Evolutionary conservation across 2,329 filamentous ascomycete genomes (phyloP).

Genomic region (Podosphaera fusca): DNA sequence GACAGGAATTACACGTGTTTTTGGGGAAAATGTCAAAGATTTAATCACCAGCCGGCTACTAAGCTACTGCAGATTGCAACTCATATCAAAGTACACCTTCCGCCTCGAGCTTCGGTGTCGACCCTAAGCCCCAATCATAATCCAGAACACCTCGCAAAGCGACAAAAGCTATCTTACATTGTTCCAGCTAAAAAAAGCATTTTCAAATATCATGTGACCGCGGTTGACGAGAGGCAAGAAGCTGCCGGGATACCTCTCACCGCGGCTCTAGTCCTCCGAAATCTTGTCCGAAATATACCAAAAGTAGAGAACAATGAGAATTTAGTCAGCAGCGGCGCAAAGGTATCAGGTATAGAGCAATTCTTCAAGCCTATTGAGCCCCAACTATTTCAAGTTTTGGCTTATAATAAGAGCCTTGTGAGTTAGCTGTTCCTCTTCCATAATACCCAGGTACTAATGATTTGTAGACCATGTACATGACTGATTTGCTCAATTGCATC

Average conservation of each 20-base stretch:
- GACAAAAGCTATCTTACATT: slow-evolving; percentile 13
- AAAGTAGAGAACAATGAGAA: slow-evolving; percentile 36
- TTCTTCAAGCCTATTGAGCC: slow-evolving; percentile 43
- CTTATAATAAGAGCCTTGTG: slow-evolving; percentile 41
- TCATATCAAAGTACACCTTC: slow-evolving; percentile 16
- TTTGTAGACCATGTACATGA: slow-evolving; percentile 2
- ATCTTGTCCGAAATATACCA: slow-evolving; percentile 45
- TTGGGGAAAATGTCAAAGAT: slow-evolving; percentile 44
- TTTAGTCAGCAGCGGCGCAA: slow-evolving; percentile 25
- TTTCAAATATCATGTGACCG: slow-evolving; percentile 32
- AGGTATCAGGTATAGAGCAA: slow-evolving; percentile 39
- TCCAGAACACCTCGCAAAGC: slow-evolving; percentile 8
- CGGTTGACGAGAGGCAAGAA: slow-evolving; percentile 30
- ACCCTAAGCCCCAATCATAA: slow-evolving; percentile 3
- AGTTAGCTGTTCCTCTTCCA: slow-evolving; percentile 7
- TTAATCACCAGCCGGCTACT: slow-evolving; percentile 18
- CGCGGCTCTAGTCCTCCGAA: slow-evolving; percentile 53
- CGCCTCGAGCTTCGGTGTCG: slow-evolving; percentile 3
- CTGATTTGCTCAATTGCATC: slow-evolving; percentile 2
- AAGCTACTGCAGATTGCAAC: slow-evolving; percentile 13
- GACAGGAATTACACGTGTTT: slow-evolving; percentile 31
- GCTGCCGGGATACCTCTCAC: slow-evolving; percentile 61
- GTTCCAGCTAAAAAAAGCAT: slow-evolving; percentile 26
- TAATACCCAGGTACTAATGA: background rate
- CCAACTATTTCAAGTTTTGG: slow-evolving; percentile 44